These are phyloP conservation scores for Hymenoscyphus repandus DNA, from an alignment of 2,329 filamentous ascomycete species.

Conservation along the genomic window DNA sequence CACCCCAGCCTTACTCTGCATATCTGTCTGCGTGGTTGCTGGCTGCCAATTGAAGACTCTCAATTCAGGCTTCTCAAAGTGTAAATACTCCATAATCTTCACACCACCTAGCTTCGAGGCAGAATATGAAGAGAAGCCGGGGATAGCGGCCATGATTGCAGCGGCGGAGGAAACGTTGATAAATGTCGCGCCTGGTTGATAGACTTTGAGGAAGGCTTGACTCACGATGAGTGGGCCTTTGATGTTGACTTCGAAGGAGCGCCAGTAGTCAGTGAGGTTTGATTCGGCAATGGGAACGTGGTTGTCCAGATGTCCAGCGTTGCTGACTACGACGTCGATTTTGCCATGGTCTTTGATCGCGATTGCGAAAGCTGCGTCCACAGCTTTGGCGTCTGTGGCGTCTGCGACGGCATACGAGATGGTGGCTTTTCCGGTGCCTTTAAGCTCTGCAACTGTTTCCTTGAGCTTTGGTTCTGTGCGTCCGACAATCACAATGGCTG, in stretches of 20 bases:
- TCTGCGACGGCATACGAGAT: constrained; percentile 32
- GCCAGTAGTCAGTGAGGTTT: constrained; percentile 29
- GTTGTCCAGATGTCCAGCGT: constrained; percentile 32
- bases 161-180: not conserved
- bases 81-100: constrained; percentile 39
- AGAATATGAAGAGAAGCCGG: constrained; percentile 35
- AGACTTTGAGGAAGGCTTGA: constrained; percentile 2
- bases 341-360: constrained; percentile 27
- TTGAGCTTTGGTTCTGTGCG: constrained; percentile 32
- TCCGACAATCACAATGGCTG: constrained; percentile 39
- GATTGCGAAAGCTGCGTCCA: constrained; percentile 32
- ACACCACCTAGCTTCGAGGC: constrained; percentile 38
- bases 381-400: constrained; percentile 28
- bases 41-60: constrained; percentile 41
- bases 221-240: constrained; percentile 2
- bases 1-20: not conserved
- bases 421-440: constrained; percentile 32
- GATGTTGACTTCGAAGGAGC: constrained; percentile 9
- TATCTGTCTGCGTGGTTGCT: constrained; percentile 24
- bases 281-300: constrained; percentile 26
- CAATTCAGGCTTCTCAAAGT: constrained; percentile 34
- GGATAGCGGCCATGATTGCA: not conserved
- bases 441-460: constrained; percentile 35
- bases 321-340: constrained; percentile 38
- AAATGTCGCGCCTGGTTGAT: not conserved